Evolutionary conservation across 2,329 filamentous ascomycete genomes (phyloP).

Genomic region (Corinectria fuckeliana): DNA sequence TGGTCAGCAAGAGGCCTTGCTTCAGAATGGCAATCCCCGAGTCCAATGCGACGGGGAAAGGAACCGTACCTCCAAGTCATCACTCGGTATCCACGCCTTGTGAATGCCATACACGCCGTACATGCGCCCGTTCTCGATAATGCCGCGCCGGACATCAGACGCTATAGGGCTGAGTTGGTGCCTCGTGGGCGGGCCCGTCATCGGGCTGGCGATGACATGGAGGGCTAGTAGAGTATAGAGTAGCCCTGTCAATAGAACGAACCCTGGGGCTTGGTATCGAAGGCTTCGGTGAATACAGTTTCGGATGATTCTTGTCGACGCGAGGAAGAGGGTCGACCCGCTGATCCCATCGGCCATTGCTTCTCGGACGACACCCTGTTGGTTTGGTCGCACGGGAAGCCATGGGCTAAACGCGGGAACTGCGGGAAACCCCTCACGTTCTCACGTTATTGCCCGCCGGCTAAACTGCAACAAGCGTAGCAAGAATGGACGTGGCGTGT

Average conservation of each 20-base stretch:
- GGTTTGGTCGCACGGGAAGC: background rate
- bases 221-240: too few species aligned
- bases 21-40: too few species aligned
- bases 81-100: constrained; percentile 32
- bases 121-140: constrained; percentile 31
- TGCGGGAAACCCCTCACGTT: background rate
- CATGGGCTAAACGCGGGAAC: background rate
- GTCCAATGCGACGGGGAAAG: background rate
- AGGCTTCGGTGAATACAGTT: background rate
- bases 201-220: too few species aligned
- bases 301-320: background rate
- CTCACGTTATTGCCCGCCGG: too few species aligned
- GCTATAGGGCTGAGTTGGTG: constrained; percentile 34
- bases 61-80: constrained; percentile 25
- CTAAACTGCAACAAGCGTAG: constrained; percentile 12
- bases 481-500: constrained; percentile 6
- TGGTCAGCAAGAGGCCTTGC: background rate
- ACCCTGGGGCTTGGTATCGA: too few species aligned
- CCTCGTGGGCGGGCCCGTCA: background rate
- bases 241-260: too few species aligned
- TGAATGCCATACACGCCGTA: constrained; percentile 35
- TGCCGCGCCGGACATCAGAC: constrained; percentile 32
- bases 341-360: background rate
- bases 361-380: too few species aligned
- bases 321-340: background rate